phyloP scores from a whole-genome alignment of 192 early-diverging fungal species.

The Allomyces macrogynus region DNA sequence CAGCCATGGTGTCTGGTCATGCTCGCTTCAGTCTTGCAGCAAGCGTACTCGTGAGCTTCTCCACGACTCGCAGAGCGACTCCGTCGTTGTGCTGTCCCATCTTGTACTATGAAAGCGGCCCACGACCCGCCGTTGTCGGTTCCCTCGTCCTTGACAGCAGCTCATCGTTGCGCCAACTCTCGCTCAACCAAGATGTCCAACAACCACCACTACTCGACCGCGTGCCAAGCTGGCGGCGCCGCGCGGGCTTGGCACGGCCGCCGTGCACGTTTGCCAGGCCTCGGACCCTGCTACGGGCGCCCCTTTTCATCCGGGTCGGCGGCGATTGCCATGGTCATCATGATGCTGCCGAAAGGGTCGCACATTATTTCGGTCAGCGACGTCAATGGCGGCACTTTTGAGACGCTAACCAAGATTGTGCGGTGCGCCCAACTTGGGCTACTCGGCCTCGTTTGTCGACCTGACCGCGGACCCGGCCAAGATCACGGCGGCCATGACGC shows the following conservation, averaged over 20 bases:
- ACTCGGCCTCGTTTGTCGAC: slow-evolving; percentile 62
- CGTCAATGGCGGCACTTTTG: slow-evolving; percentile 75
- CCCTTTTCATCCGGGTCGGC: slow-evolving; percentile 69
- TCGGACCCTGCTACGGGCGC: slow-evolving; percentile 83
- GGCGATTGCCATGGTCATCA: slow-evolving; percentile 56
- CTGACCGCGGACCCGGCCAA: slow-evolving; percentile 35
- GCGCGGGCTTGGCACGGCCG: slow-evolving; percentile 68
- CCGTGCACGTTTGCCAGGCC: slow-evolving; percentile 78
- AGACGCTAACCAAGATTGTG: slow-evolving; percentile 71
- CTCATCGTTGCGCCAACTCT: too few species aligned
- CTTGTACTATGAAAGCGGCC: too few species aligned
- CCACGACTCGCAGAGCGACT: too few species aligned
- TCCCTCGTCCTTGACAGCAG: too few species aligned
- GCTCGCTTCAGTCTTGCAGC: too few species aligned
- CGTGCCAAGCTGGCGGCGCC: not conserved
- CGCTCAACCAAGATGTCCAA: too few species aligned
- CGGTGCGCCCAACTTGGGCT: slow-evolving; percentile 36
- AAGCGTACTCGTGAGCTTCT: too few species aligned
- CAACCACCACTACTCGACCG: too few species aligned
- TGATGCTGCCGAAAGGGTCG: slow-evolving; percentile 38
- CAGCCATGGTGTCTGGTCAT: too few species aligned
- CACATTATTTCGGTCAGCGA: slow-evolving; percentile 74
- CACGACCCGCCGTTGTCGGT: too few species aligned
- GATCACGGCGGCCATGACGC: slow-evolving; percentile 36
- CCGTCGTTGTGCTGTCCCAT: too few species aligned